These are phyloP conservation scores for Harrya chromipes DNA, from an alignment of 768 basidiomycete species.

Conservation along the genomic window DNA sequence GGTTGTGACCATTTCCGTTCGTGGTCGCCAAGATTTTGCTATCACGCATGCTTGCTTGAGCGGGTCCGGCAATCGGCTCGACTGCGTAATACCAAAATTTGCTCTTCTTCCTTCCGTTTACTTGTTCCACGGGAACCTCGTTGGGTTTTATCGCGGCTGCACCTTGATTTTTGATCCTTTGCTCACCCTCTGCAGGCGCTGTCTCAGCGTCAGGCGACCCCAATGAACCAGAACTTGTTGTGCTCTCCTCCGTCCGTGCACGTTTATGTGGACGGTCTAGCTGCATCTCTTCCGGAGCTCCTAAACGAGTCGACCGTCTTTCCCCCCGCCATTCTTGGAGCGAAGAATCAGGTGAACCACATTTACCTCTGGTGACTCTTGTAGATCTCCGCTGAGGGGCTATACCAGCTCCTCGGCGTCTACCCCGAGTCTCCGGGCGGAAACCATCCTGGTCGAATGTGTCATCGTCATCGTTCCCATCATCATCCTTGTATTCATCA, in stretches of 20 bases:
- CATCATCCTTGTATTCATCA: constrained; percentile 65
- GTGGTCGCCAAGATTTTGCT: constrained; percentile 12
- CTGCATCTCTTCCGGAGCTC: constrained; percentile 49
- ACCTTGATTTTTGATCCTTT: constrained; percentile 51
- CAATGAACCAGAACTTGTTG: constrained; percentile 47
- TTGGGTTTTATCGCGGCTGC: constrained; percentile 68
- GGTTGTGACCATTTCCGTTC: constrained; percentile 22
- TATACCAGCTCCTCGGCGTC: constrained; percentile 35
- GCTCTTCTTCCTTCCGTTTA: constrained; percentile 79
- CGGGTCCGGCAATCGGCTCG: constrained; percentile 52
- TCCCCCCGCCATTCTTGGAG: constrained; percentile 70
- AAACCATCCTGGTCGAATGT: constrained; percentile 39
- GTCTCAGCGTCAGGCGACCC: constrained; percentile 27
- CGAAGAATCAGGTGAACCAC: constrained; percentile 47
- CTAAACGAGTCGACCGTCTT: constrained; percentile 66
- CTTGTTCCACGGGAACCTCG: constrained; percentile 71
- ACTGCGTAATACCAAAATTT: constrained; percentile 90
- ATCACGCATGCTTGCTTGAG: constrained; percentile 11
- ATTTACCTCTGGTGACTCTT: constrained; percentile 50
- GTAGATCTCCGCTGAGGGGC: constrained; percentile 51
- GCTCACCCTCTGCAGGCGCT: constrained; percentile 30
- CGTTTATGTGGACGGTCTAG: constrained; percentile 61
- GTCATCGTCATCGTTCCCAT: constrained; percentile 67
- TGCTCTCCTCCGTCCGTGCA: constrained; percentile 75
- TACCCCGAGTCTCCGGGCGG: constrained; percentile 43